Base-by-base conservation (phyloP, 1,139 yeast species). In the Wickerhamiella pararugosa region DNA sequence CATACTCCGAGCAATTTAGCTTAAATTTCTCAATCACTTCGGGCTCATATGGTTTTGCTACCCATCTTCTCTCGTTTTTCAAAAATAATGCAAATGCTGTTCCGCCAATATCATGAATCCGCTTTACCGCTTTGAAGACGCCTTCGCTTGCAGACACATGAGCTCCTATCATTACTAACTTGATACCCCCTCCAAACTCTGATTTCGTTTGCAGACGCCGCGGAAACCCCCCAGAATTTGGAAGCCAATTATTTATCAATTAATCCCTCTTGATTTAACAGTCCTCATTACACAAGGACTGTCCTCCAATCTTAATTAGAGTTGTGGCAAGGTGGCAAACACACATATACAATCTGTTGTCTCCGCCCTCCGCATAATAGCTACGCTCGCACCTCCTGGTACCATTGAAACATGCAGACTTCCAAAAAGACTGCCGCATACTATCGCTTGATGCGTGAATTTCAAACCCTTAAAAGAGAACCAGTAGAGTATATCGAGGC, bases 41-140 rank as follows among this genome's bases (percentile, higher is more conserved):
- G 8, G 67, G 67, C 10, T 76, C 70, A 47, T 78, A 71, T 40
- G 74, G 79, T 21, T 95, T 90, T 0, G 95, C 78, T 0, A 71
- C 79, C 97, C 97, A 90, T 57, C 81, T 75, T 47, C 94, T 70
- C 34, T 96, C 97, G 36, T 86, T 81, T 59, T 87, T 87, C 49
- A 90, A 66, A 57, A 90, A 90, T 52, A 90, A 64, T 0, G 97
- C 97, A 69, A 90, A 86, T 39, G 93, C 73, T 55, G 83, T 83
- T 56, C 58, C 69, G 10, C 62, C 53, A 6, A 50, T 37, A 6
- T 39, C 36, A 3, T 39, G 38, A 6, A 48, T 49, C 8, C 53
- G 43, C 7, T 74, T 71, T 64, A 72, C 70, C 5, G 94, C 90
- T 57, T 82, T 81, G 28, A 71, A 62, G 10, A 52, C 52, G 45